A percentile compares a stretch with the other conserved stretches of the same genome.
Conservation (phyloP, 2,329 filamentous ascomycete genomes). For the Aspergillus latus region DNA sequence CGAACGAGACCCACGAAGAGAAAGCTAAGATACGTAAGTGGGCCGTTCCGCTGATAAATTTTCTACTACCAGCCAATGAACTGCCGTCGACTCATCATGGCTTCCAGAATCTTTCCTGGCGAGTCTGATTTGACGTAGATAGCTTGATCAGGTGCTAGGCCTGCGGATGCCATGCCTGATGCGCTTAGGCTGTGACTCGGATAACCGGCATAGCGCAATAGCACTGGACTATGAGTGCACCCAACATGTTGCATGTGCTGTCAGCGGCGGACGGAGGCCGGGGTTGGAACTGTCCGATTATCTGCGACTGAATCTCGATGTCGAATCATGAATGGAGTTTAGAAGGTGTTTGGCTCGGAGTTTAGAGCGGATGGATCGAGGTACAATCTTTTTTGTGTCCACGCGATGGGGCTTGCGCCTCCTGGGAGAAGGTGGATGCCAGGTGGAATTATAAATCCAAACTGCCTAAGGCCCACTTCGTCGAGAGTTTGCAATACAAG, state of each 20-base stretch:
- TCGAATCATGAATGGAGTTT: no score
- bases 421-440: background rate
- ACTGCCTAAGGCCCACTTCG: slow-evolving; percentile 6
- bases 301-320: background rate
- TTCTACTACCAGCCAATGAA: background rate
- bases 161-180: background rate
- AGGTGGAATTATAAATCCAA: slow-evolving; percentile 12
- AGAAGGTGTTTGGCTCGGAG: background rate
- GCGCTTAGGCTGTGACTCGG: background rate
- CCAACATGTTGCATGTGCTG: background rate
- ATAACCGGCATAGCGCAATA: slow-evolving; percentile 3
- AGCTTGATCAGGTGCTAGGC: background rate
- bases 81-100: background rate
- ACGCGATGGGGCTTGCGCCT: slow-evolving; percentile 1
- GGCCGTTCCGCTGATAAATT: background rate
- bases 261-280: background rate
- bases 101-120: background rate
- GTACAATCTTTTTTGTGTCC: background rate
- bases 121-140: background rate
- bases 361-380: background rate
- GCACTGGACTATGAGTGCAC: background rate
- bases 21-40: background rate
- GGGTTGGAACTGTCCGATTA: background rate
- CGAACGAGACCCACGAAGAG: slow-evolving; percentile 1
- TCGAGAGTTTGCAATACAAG: background rate